These are phyloP conservation scores for Calonectria multiphialidica DNA, from an alignment of 2,329 filamentous ascomycete species.

Conservation along the genomic window DNA sequence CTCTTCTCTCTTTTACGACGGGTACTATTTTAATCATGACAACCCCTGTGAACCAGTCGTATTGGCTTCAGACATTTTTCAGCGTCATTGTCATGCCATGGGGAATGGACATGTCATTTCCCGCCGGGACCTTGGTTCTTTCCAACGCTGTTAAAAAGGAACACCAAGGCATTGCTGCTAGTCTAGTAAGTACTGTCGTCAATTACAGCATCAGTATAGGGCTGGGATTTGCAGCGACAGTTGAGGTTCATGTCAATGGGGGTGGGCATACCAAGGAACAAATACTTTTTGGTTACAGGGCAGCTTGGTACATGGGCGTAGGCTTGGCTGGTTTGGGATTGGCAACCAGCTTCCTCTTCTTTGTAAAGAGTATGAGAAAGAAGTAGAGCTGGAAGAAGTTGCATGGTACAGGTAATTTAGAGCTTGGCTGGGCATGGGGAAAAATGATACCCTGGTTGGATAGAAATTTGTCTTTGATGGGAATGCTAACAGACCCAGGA, in stretches of 20 bases:
- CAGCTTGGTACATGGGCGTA: constrained; percentile 50
- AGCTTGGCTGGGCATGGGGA: background rate
- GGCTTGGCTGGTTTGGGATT: constrained; percentile 47
- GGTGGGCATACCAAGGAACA: constrained; percentile 32
- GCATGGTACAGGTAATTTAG: too few species aligned
- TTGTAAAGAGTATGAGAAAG: constrained; percentile 15
- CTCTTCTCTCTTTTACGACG: constrained; percentile 57
- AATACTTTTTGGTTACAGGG: constrained; percentile 29
- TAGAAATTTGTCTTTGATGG: background rate
- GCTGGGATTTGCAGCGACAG: constrained; percentile 74
- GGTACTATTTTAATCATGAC: constrained; percentile 59
- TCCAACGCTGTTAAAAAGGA: constrained; percentile 62
- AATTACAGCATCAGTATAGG: constrained; percentile 78
- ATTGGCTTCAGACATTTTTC: constrained; percentile 75
- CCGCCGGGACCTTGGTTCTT: constrained; percentile 71
- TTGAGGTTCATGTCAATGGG: constrained; percentile 59
- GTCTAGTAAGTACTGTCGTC: constrained; percentile 72
- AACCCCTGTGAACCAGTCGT: constrained; percentile 66
- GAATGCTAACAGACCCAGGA: background rate
- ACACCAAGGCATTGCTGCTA: constrained; percentile 62
- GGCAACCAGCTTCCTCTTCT: constrained; percentile 21
- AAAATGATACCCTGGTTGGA: background rate
- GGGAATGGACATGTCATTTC: constrained; percentile 75
- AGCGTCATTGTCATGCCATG: constrained; percentile 69
- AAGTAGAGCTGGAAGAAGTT: background rate